Base-by-base conservation (phyloP, 345 rosid genomes). In the Eucalyptus curtisii region DNA sequence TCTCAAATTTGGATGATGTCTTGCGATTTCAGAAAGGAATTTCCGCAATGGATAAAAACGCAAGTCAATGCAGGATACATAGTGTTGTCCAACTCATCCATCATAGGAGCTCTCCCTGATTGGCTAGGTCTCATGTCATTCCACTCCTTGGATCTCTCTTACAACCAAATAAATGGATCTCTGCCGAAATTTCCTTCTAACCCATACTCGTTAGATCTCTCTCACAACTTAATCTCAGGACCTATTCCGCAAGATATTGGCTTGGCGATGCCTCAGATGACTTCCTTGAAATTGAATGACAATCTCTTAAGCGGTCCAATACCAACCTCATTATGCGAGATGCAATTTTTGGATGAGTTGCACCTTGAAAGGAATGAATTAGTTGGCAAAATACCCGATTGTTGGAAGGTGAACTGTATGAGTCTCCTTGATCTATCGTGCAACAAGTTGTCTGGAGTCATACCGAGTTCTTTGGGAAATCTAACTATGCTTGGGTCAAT, bases 191-290 rank as follows among this genome's bases (percentile, higher is more conserved):
- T 53, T 53, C 13, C 6, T 24, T 24, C 13, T 55, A 0, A 2
- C 0, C 6, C 10, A 2, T 0, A 49, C 5, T 5, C 0, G 2
- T 71, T 71, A 24, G n/a, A 80, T 31, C 50, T 53, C 31, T 79
- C 66, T 13, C 15, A 76, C 31, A 86, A 59, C 40, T 64, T n/a
- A 57, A 44, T 59, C 6, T 6, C 12, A n/a, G 80, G 3, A 20
- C 17, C 30, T 31, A 44, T 55, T 53, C 50, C 13, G 4, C 48
- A 17, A 55, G 49, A 42, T 57, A 37, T 86, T 15, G 4, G 37
- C 48, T 1, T 3, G 2, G 5, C 1, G 4, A 7, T 61, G 31
- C 37, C 17, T 6, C 0, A 2, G 0, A 3, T 50, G 40, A 0
- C 0, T 8, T 47, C 0, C 33, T 24, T 88, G 86, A 30, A 1